Base-by-base conservation (phyloP, 192 early-diverging fungal genomes). In the Podila epicladia region DNA sequence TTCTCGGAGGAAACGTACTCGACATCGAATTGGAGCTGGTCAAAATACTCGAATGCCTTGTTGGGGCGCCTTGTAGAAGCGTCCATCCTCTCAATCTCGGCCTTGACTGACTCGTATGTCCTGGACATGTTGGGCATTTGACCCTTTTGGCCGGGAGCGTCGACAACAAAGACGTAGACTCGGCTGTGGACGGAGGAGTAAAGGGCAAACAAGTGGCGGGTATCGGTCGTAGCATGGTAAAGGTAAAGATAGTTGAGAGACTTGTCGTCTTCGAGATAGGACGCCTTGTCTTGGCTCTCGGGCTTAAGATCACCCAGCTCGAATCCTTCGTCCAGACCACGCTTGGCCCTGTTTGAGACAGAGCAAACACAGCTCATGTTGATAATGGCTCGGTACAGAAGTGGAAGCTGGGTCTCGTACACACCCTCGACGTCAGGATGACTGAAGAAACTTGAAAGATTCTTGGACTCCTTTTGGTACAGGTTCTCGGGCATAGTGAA, bases 371-470 rank as follows among this genome's bases (percentile, higher is more conserved):
- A 92, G 5, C 96, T 96, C 8, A 97, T 51, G 58, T 91, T 84
- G 5, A 97, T 88, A 59, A 99, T 83, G 13, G 94, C 97, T 3
- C 96, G 91, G 60, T 92, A 92, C 58, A 94, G 60, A 5, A 95
- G 77, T 19, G 94, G 92, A 7, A 98, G 79, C 66, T 97, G 92
- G 0, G 95, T 93, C 87, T 99, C 98, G 75, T 99, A 99, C 9
- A 98, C 94, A 45, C 97, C 98, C 66, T 94, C 95, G 33, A 96
- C 92, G 31, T 91, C 85, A 28, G 96, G 93, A 79, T 97, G 92
- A 68, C 91, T 94, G 67, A 97, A 95, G 62, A 97, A 89, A 22
- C 88, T 86, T 12, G 90, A 77, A 83, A 97, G 92, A 69, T 93
- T 87, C 67, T 90, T 91, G 19, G 86, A 82, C 74, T 97, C 89